Percentiles rank a stretch among this genome's conserved stretches.
Evolutionary conservation across 176 grass and related monocot genomes (phyloP).

Genomic region (Ampelocalamus luodianensis): DNA sequence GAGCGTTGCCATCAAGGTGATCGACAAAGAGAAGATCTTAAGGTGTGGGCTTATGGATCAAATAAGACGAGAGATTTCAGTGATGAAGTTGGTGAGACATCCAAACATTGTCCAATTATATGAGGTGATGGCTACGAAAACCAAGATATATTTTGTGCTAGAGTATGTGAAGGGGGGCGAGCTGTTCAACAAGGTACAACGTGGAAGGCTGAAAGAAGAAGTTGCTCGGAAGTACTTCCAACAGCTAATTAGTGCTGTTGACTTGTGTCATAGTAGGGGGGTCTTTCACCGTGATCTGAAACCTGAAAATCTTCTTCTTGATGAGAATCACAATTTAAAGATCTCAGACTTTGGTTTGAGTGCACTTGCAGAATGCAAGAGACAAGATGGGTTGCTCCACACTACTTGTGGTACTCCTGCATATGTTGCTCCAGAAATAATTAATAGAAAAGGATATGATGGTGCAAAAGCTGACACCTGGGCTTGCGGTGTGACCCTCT

Average conservation of each 20-base stretch:
- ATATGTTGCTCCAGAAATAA: constrained; percentile 90
- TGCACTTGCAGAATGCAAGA: constrained; percentile 70
- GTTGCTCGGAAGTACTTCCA: constrained; percentile 85
- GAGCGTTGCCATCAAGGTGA: constrained; percentile 90
- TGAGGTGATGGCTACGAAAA: constrained; percentile 96
- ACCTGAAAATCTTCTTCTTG: constrained; percentile 86
- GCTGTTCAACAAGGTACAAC: constrained; percentile 79
- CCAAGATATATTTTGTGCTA: constrained; percentile 90
- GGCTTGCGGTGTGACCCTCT: constrained; percentile 90
- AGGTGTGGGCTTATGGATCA: constrained; percentile 80
- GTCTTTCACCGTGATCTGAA: constrained; percentile 92
- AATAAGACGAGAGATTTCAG: constrained; percentile 81
- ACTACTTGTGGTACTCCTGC: constrained; percentile 92
- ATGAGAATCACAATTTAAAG: constrained; percentile 75
- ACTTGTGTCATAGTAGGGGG: constrained; percentile 83
- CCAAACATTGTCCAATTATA: constrained; percentile 81
- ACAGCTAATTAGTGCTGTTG: constrained; percentile 76
- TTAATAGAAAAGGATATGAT: constrained; percentile 82
- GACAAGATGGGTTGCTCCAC: constrained; percentile 81
- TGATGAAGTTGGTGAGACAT: constrained; percentile 89
- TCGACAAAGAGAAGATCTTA: constrained; percentile 88
- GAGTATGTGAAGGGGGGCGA: constrained; percentile 84
- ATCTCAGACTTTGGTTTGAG: constrained; percentile 93
- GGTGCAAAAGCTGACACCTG: constrained; percentile 94
- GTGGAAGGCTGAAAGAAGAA: constrained; percentile 83